Evolutionary conservation across 345 rosid genomes (phyloP), one percentile per base, ranked within the genome.

Genomic region (Cochlearia excelsa): DNA sequence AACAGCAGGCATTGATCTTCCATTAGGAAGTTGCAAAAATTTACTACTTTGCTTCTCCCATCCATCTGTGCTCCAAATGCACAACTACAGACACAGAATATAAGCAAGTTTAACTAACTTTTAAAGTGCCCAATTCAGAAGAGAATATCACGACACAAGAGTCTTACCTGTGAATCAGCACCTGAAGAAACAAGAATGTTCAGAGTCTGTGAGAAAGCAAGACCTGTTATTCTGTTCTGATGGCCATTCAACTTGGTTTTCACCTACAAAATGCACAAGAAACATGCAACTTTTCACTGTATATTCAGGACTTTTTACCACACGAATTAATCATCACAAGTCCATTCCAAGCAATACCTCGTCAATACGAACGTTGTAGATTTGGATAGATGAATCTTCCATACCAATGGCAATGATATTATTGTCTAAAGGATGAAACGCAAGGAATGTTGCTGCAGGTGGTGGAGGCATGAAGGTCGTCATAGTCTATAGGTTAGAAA

Each of bases 181-280:
- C 97, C 97, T 3, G 97, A 86, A 63, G 95, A 90, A 37, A 90
- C 86, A 16, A 90, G 90, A 66, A 87, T 81, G 61, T 83, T 83
- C 37, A 84, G 71, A 8, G 51, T 31, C 68, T 83, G 70, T 31
- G 97, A 90, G 80, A 90, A 90, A 28, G 95, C 90, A 29, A 90
- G 95, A 67, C 97, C 97, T 3, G 95, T 90, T 50, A 90, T 86
- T 73, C 87, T 78, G 65, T 90, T 90, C 59, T 80, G 82, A 77
- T 86, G 93, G 52, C 97, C 95, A 54, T 80, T 83, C 46, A 90
- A 59, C 77, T 84, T 90, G 3, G 78, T 77, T 77, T 77, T 77
- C 45, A 82, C 93, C 95, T 86, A 71, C 23, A n/a, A n/a, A 67
- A 53, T 56, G 34, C 26, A 64, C 4, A 46, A 8, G 7, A 54